Conservation (phyloP, 805 yeast species). For the Cyberlindnera japonica region DNA sequence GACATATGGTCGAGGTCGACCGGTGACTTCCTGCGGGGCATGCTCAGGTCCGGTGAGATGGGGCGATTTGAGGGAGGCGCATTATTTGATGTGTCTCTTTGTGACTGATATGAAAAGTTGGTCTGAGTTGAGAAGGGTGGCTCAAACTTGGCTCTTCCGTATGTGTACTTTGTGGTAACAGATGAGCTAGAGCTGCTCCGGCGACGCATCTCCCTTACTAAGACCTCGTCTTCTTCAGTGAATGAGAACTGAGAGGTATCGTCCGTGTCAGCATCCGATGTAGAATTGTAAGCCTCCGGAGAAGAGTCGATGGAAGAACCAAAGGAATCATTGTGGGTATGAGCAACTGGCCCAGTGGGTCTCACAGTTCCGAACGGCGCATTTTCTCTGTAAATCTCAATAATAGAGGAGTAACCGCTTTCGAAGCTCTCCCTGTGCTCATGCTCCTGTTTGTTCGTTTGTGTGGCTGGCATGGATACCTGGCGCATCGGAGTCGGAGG, state of each 20-base stretch:
- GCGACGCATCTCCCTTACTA: neutral
- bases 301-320: constrained; percentile 1
- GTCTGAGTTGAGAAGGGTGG: no score
- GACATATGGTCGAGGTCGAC: neutral
- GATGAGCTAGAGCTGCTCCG: no score
- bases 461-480: constrained; percentile 13
- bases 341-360: neutral
- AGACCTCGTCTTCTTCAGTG: constrained; percentile 4
- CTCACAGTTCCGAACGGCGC: constrained; percentile 10
- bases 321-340: neutral
- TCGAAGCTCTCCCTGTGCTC: neutral
- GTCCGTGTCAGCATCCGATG: neutral
- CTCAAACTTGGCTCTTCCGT: no score
- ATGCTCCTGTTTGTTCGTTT: neutral
- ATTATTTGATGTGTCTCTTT: neutral
- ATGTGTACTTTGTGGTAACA: no score
- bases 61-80: neutral
- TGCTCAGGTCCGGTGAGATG: neutral
- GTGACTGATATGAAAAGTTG: no score
- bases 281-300: constrained; percentile 3
- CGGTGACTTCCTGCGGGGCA: neutral
- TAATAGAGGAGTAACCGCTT: constrained; percentile 12
- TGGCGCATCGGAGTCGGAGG: constrained; percentile 4
- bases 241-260: constrained; percentile 9
- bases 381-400: constrained; percentile 15